Evolutionary conservation across 73 alveolate genomes (phyloP), one percentile per base, ranked within the genome.

Genomic region (Tetrahymena elliotti): DNA sequence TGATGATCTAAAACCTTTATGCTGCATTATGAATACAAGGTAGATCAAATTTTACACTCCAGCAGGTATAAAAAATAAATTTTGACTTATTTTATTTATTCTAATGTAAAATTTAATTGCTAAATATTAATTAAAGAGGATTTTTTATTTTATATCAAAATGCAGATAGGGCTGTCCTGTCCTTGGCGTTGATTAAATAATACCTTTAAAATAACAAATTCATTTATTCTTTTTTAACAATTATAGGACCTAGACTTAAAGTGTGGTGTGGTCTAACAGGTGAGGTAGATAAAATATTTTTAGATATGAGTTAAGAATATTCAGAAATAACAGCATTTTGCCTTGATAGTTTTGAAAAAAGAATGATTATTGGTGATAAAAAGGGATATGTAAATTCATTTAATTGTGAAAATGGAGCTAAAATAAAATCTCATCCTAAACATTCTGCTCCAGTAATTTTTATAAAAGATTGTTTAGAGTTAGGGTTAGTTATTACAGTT

Each of bases 241-340:
- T 68, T 31, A 4, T 27, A 68, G 88, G 88, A 68, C 88, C 97
- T 84, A 94, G 96, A 53, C 96, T 97, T 1, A 97, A 97, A 94
- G 83, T 93, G 33, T 97, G 98, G 98, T 95, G 96, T 94, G 98
- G 98, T 20, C 92, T 97, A 38, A 97, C 98, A 20, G 99, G 98
- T 33, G 97, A 96, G 84, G 96, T 97, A 12, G 96, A 97, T 52
- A 97, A 96, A 94, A 96, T 94, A 12, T 97, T 93, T 83, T 93
- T 94, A 40, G 97, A 97, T 83, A 82, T 93, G 35, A 95, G 97
- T 10, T 31, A 68, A 27, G 88, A 68, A 11, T 96, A 96, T 15
- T 92, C 97, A 39, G 99, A 97, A 92, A 96, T 97, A 10, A 94
- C 99, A 0, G 97, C 98, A 38, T 97, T 97, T 84, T 96, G 97